phyloP scores from a whole-genome alignment of 148 eudicot genomes.

The Pharnaceum exiguum region DNA sequence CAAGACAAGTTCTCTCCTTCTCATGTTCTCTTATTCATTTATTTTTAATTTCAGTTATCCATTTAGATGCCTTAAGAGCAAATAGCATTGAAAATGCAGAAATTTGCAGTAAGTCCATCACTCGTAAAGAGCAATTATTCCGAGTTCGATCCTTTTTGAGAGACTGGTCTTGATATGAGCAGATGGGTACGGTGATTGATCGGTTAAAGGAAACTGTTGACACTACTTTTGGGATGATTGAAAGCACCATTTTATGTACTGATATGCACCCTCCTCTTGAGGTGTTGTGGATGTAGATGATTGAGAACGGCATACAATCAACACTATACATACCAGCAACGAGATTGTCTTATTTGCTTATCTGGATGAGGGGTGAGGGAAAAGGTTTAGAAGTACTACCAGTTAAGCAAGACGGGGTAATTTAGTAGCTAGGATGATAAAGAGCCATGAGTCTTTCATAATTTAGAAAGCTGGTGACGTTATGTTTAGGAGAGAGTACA shows the following conservation, averaged over 20 bases:
- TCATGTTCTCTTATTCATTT: too few relatives aligned
- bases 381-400: background rate
- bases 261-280: conserved; percentile 46
- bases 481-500: too few relatives aligned
- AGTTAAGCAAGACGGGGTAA: conserved; percentile 19
- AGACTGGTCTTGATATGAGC: conserved; percentile 32
- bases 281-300: conserved; percentile 36
- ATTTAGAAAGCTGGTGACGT: conserved; percentile 27
- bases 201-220: conserved; percentile 50
- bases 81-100: conserved; percentile 4
- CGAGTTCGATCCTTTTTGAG: too few relatives aligned
- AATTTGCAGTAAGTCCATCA: background rate
- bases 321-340: conserved; percentile 25
- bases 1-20: too few relatives aligned
- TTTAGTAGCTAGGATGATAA: conserved; percentile 34
- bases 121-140: background rate
- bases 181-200: conserved; percentile 62
- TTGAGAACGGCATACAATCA: conserved; percentile 44
- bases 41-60: too few relatives aligned
- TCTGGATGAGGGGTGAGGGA: conserved; percentile 8
- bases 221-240: conserved; percentile 49
- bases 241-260: conserved; percentile 15
- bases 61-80: conserved; percentile 16
- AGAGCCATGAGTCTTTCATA: conserved; percentile 40
- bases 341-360: conserved; percentile 25